Evolutionary conservation across 495 filamentous ascomycete genomes (phyloP).

Genomic region (Talaromyces borbonicus): DNA sequence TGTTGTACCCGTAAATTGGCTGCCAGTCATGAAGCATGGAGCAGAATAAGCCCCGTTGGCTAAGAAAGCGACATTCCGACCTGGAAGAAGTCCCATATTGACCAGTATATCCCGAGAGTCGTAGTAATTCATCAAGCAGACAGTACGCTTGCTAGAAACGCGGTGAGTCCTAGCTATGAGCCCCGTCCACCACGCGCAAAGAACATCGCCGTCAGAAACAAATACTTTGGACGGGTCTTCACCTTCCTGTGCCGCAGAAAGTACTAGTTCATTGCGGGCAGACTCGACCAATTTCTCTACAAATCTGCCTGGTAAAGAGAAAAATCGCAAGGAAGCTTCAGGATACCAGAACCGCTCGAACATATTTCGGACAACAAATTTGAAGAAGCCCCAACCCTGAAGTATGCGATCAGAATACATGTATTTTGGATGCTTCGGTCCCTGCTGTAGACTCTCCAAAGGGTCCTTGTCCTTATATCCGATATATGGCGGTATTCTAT

Average conservation of each 20-base stretch:
- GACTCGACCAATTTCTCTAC: background rate
- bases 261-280: background rate
- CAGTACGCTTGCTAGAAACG: constrained; percentile 4
- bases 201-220: constrained; percentile 19
- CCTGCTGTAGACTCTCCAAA: background rate
- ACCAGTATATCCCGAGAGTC: constrained; percentile 5
- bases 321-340: constrained; percentile 12
- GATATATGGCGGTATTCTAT: background rate
- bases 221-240: constrained; percentile 9
- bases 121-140: constrained; percentile 16
- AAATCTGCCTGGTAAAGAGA: constrained; percentile 13
- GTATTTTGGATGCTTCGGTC: constrained; percentile 6
- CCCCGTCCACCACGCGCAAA: constrained; percentile 17
- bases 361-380: constrained; percentile 19
- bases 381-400: constrained; percentile 16
- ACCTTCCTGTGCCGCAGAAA: background rate
- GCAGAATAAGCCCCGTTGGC: background rate
- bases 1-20: background rate
- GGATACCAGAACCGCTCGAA: constrained; percentile 23
- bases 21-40: background rate
- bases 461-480: background rate
- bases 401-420: constrained; percentile 11
- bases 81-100: background rate
- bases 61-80: background rate
- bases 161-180: constrained; percentile 11